phyloP scores from a whole-genome alignment of 495 filamentous ascomycete species.

The Aspergillus hancockii region DNA sequence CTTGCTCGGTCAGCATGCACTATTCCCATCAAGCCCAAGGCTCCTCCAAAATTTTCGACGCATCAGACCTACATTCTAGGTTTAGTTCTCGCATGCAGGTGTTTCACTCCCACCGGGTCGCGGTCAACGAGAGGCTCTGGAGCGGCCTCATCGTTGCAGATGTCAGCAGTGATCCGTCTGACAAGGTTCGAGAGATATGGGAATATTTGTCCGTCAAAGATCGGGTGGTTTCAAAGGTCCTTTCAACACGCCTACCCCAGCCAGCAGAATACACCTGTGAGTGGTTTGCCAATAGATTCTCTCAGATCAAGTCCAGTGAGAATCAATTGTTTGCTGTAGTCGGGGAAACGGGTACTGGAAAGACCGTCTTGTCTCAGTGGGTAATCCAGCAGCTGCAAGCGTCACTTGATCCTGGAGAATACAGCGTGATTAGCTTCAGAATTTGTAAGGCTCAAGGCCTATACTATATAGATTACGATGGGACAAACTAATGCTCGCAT shows the following conservation, averaged over 20 bases:
- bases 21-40: background rate
- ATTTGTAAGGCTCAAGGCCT: background rate
- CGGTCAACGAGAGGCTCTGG: background rate
- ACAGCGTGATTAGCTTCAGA: background rate
- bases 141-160: background rate
- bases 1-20: background rate
- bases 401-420: background rate
- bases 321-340: background rate
- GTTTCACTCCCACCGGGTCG: background rate
- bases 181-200: background rate
- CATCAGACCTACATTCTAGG: background rate
- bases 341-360: background rate
- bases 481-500: background rate
- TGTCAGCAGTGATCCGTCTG: background rate
- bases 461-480: background rate
- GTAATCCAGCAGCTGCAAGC: background rate
- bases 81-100: background rate
- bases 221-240: background rate
- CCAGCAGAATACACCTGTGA: background rate
- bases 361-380: slow-evolving; percentile 1
- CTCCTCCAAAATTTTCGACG: background rate
- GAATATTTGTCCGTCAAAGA: slow-evolving; percentile 1
- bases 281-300: background rate
- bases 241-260: background rate
- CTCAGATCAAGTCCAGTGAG: background rate